phyloP scores from a whole-genome alignment of 148 eudicot species.

The Beta vulgaris region DNA sequence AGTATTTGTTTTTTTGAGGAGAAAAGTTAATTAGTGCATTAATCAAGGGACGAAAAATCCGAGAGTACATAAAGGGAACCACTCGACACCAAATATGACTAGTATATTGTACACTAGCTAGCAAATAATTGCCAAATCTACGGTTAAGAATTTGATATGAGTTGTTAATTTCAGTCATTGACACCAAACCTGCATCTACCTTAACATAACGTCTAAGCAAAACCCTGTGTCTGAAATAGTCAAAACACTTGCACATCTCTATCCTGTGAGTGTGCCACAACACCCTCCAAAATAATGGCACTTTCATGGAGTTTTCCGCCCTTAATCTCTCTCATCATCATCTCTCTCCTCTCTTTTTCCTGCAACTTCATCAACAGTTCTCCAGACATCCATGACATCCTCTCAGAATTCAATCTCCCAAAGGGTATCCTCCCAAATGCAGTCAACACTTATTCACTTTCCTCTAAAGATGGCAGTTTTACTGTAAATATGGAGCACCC shows the following conservation, averaged over 20 bases:
- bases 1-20: no score
- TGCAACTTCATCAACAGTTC: background rate
- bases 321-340: conserved; percentile 23
- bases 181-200: background rate
- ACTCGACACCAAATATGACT: no score
- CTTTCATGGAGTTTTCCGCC: background rate
- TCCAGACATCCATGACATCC: conserved; percentile 69
- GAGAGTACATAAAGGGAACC: no score
- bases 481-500: conserved; percentile 40
- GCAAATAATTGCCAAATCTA: no score
- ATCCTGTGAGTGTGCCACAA: background rate
- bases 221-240: background rate
- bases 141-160: no score
- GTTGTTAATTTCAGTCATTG: background rate
- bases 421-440: conserved; percentile 61
- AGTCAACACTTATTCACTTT: conserved; percentile 56
- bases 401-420: conserved; percentile 62
- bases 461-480: conserved; percentile 54
- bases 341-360: conserved; percentile 26
- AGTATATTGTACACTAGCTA: no score
- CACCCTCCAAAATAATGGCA: background rate
- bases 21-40: no score
- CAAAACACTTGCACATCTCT: background rate
- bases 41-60: no score
- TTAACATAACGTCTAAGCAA: background rate